Base-by-base conservation (phyloP, 202 grass and related monocot genomes). In the Musa balbisiana region DNA sequence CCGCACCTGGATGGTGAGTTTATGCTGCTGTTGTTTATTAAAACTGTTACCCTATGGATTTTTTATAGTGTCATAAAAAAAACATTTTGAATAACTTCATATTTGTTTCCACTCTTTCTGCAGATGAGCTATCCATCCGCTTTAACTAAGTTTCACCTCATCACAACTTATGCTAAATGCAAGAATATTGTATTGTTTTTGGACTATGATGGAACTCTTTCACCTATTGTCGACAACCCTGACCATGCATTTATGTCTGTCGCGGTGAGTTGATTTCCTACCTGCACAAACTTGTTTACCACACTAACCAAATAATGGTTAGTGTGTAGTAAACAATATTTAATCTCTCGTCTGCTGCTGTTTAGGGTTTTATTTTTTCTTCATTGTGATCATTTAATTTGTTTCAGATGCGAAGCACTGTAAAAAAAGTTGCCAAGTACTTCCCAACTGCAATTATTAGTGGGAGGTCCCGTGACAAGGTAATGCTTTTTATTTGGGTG, bases 71-170 rank as follows among this genome's bases (percentile, higher is more conserved):
- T 50, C 19, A 3, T 9, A 51, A 8, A 4, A 51, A 20, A 70
- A 51, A 11, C 43, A n/a, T 51, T 70, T 70, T 0, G 17, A 1
- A 20, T 19, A 70, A 8, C 2, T 52, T n/a, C 51, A 1, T 51
- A 10, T 20, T 50, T 16, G 3, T 73, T 73, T 73, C 11, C 49
- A 49, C 51, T 55, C 6, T 79, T 0, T 43, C 33, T 59, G 22
- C 83, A 89, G 87, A 78, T 83, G 76, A 89, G 76, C 49, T 82
- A 90, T 33, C 84, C 88, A 51, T 90, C 88, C 55, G 88, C 88
- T 62, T 62, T 90, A 65, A 73, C 49, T 53, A 58, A 82, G 13
- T 87, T 90, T 53, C 82, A 84, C 51, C 56, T 80, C 51, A 90
- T 87, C 53, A 26, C 67, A 51, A 70, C 43, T 51, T 11, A 51